Base-by-base conservation (phyloP, 371 early-diverging fungal species). In the Mucor saturninus region DNA sequence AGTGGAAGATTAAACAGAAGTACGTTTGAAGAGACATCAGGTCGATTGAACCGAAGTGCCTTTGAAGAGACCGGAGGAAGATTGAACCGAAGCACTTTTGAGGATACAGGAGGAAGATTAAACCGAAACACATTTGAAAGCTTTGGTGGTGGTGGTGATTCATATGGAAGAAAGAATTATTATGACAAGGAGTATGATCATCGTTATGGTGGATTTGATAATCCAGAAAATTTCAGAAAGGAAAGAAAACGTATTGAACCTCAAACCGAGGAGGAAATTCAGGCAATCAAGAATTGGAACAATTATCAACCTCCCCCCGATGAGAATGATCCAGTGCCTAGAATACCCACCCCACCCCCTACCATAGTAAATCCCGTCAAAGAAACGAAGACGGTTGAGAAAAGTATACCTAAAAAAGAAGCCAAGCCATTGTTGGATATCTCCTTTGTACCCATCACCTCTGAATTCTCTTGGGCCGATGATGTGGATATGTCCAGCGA, bases 391-490 rank as follows among this genome's bases (percentile, higher is more conserved):
- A 54, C 4, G 21, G 46, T 21, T 15, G 21, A 46, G 21, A 46
- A 21, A 5, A 4, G 26, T 46, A 21, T 46, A 7, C 42, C 42
- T 42, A 43, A 42, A 28, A 29, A 32, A 31, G 32, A 51, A 30
- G 15, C 31, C n/a, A 52, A 35, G 35, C 14, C 37, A 15, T 52
- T 52, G 31, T 15, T 13, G 32, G 31, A 30, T 11, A 15, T 53
- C 35, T n/a, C n/a, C 32, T 53, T 37, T n/a, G 28, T 15, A 4
- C 35, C 46, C 2, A 31, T 31, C 15, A 15, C 49, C 13, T 15
- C 57, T 57, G 45, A 43, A 0, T 61, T 61, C 31, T 61, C 61
- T 14, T 61, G 61, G 61, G 61, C 61, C 45, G 61, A 61, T 46
- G 61, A 61, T 54, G 35, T 54, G 4, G 60, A 59, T 51, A 15